These are phyloP conservation scores for Fusarium praegraminearum DNA, from an alignment of 2,329 filamentous ascomycete species.

Conservation along the genomic window DNA sequence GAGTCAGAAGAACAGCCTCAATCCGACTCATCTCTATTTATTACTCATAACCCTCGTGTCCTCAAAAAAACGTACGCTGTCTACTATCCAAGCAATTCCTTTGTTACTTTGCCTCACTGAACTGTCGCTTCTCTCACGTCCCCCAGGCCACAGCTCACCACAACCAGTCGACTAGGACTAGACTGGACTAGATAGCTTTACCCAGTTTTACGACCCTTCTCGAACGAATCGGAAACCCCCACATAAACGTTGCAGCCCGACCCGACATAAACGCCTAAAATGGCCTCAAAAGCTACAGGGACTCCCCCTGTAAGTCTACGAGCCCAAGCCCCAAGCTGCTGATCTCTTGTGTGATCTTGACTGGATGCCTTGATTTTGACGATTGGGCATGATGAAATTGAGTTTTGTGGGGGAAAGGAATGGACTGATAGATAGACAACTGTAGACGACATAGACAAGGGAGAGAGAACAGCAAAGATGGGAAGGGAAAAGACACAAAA, in stretches of 20 bases:
- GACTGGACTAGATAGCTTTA: background rate
- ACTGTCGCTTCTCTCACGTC: background rate
- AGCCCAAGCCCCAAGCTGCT: slow-evolving; percentile 28
- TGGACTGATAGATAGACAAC: background rate
- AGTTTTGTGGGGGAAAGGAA: slow-evolving; percentile 10
- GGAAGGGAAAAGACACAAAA: background rate
- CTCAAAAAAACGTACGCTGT: slow-evolving; percentile 1
- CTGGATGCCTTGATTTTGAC: slow-evolving; percentile 40
- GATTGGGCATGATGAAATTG: slow-evolving; percentile 34
- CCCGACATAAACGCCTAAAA: slow-evolving; percentile 29
- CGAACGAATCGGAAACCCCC: slow-evolving; percentile 43
- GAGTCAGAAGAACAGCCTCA: slow-evolving; percentile 10
- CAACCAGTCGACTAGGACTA: background rate
- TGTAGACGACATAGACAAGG: background rate
- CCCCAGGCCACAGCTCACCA: background rate
- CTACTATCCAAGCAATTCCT: slow-evolving; percentile 5
- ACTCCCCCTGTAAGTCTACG: slow-evolving; percentile 7
- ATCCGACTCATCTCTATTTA: background rate
- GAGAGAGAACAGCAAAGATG: background rate
- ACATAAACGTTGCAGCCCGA: slow-evolving; percentile 45
- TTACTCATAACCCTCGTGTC: slow-evolving; percentile 1
- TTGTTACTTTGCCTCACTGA: slow-evolving; percentile 15
- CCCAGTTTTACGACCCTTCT: slow-evolving; percentile 22
- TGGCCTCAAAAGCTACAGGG: slow-evolving; percentile 41
- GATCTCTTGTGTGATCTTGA: slow-evolving; percentile 20